phyloP scores from a whole-genome alignment of 495 filamentous ascomycete species.

The Penicillium odoratum region DNA sequence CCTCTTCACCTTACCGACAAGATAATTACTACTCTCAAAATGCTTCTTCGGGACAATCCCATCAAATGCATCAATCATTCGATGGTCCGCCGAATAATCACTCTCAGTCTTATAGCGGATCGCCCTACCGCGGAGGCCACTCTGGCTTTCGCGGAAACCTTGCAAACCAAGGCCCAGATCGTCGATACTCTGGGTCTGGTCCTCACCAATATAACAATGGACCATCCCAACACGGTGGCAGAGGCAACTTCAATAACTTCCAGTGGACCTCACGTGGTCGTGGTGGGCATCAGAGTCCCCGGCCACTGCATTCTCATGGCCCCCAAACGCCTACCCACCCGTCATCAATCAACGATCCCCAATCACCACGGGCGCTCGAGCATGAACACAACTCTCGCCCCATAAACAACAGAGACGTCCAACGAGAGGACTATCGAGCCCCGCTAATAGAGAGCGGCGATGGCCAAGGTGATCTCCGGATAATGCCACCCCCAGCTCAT shows the following conservation, averaged over 20 bases:
- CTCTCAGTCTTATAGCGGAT: conserved; percentile 45
- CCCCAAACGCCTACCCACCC: conserved; percentile 28
- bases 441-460: conserved; percentile 31
- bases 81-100: conserved; percentile 53
- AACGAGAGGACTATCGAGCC: conserved; percentile 58
- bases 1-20: conserved; percentile 54
- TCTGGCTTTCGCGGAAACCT: conserved; percentile 54
- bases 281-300: conserved; percentile 35
- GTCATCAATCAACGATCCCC: conserved; percentile 34
- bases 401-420: conserved; percentile 55
- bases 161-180: conserved; percentile 52
- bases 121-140: conserved; percentile 55
- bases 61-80: conserved; percentile 53
- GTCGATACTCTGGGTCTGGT: conserved; percentile 36
- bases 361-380: conserved; percentile 45
- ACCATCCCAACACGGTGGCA: conserved; percentile 29
- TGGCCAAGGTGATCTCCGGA: conserved; percentile 37
- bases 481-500: conserved; percentile 50
- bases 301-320: conserved; percentile 24
- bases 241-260: conserved; percentile 56
- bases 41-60: conserved; percentile 52
- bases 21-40: conserved; percentile 44
- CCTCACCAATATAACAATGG: conserved; percentile 29
- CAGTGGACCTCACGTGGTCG: conserved; percentile 55
- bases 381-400: conserved; percentile 62